A percentile compares a stretch with the other conserved stretches of the same genome.
Evolutionary conservation across 306 rosid species (phyloP).

Genomic region (Cyclanthera cordifolia): DNA sequence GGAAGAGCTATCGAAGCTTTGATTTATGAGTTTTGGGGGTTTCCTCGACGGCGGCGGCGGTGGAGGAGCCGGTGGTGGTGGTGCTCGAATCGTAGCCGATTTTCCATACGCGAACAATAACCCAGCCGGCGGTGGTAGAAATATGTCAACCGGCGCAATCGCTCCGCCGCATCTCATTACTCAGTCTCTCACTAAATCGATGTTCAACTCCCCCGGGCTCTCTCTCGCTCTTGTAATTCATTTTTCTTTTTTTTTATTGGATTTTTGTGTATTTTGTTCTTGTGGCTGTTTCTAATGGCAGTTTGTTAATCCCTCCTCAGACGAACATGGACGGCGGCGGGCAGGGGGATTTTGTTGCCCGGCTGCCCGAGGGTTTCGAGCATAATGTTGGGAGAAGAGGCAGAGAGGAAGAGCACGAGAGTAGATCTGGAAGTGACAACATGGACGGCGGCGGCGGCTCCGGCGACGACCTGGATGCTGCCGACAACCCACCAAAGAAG

Average conservation of each 20-base stretch:
- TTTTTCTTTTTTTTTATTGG: too few species aligned
- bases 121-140: slow-evolving; percentile 20
- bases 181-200: slow-evolving; percentile 70
- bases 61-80: slow-evolving; percentile 30
- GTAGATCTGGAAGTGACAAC: slow-evolving; percentile 97
- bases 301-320: slow-evolving; percentile 10
- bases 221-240: slow-evolving; percentile 81
- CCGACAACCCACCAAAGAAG: slow-evolving; percentile 67
- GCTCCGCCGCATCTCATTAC: slow-evolving; percentile 63
- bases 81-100: slow-evolving; percentile 52
- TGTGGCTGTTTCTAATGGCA: too few species aligned
- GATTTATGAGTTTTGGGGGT: slow-evolving; percentile 94
- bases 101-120: slow-evolving; percentile 28
- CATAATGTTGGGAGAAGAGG: slow-evolving; percentile 41
- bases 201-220: slow-evolving; percentile 91
- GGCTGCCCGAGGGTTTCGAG: slow-evolving; percentile 52
- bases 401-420: slow-evolving; percentile 76
- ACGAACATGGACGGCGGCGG: slow-evolving; percentile 72
- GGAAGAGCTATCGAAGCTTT: slow-evolving; percentile 19
- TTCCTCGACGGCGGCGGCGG: slow-evolving; percentile 53
- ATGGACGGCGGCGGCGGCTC: slow-evolving; percentile 91
- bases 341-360: slow-evolving; percentile 39
- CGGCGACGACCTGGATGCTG: slow-evolving; percentile 87
- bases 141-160: slow-evolving; percentile 59
- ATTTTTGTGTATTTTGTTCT: too few species aligned